Conservation (phyloP, 2,329 filamentous ascomycete genomes). For the Diplodia corticola region DNA sequence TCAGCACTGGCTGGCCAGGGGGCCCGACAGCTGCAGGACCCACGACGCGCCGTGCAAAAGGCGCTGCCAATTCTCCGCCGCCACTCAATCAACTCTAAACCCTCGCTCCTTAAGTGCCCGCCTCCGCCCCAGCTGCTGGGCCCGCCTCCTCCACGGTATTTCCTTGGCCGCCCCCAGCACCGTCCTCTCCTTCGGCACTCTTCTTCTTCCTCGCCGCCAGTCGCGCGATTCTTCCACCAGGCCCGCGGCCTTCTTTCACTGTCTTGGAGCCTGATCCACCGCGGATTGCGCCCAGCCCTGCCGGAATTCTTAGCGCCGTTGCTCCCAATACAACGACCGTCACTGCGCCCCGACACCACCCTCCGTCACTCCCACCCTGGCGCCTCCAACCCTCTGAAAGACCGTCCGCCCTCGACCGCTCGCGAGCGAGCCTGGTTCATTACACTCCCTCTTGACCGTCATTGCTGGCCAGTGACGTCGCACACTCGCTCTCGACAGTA, state of each 20-base stretch:
- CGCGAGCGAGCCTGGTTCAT: constrained; percentile 16
- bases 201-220: constrained; percentile 10
- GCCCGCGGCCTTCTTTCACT: constrained; percentile 7
- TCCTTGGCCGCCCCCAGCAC: constrained; percentile 4
- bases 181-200: not conserved
- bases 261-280: not conserved
- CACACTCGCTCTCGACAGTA: constrained; percentile 11
- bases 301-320: constrained; percentile 3
- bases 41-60: not conserved
- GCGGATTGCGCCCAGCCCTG: constrained; percentile 1
- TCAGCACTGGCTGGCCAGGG: constrained; percentile 10
- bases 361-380: not conserved
- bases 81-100: constrained; percentile 20
- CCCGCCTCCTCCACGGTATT: not conserved
- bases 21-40: not conserved
- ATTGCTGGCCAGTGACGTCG: constrained; percentile 19
- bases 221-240: constrained; percentile 7
- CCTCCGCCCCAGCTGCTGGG: not conserved
- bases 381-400: not conserved
- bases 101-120: constrained; percentile 14
- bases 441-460: constrained; percentile 14
- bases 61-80: constrained; percentile 12
- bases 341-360: no score
- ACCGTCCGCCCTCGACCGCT: not conserved
- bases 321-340: not conserved